Evolutionary conservation across 1,284 basidiomycete species (phyloP), one percentile per base, ranked within the genome.

Genomic region (Schizophyllum commune): DNA sequence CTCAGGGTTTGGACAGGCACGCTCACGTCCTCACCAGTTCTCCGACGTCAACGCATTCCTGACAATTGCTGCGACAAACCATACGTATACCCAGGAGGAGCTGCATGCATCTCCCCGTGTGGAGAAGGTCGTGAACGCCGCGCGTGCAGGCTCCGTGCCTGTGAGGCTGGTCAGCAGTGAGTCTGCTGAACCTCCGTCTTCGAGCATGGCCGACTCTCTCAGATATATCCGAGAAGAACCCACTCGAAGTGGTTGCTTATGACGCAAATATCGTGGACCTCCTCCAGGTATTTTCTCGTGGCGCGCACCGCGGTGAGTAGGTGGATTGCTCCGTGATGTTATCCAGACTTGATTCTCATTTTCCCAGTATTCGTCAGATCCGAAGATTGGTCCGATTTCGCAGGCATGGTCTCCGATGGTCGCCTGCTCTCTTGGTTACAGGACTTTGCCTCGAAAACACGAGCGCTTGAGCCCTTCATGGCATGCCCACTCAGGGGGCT

Each of bases 171-270:
- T 91, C 58, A 88, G 87, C 78, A 88, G 89, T 92, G 67, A 67
- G 86, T 80, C 52, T 60, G 32, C 54, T 51, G 1, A 19, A 54
- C 59, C 55, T 55, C 47, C 13, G 59, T 60, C 20, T 1, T 32
- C n/a, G 5, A 4, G 20, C 13, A 8, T 39, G 27, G 58, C 57
- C 61, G 55, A 47, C 51, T 20, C 58, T 56, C 60, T 55, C 55
- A 91, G 89, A 92, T 70, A 75, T 91, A 53, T 91, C 89, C 8
- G 87, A 90, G 72, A 92, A 92, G 77, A 91, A 92, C 63, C 85
- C 87, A 8, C 76, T 91, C 19, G 79, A 88, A 60, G 77, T 76
- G 32, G 71, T 91, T 7, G 78, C 85, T 0, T 74, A 87, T 62
- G 80, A 85, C 56, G 84, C 88, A 2, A 85, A 80, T 1, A 68